phyloP scores from a whole-genome alignment of 495 filamentous ascomycete genomes.

The Staphylotrichum tortipilum region DNA sequence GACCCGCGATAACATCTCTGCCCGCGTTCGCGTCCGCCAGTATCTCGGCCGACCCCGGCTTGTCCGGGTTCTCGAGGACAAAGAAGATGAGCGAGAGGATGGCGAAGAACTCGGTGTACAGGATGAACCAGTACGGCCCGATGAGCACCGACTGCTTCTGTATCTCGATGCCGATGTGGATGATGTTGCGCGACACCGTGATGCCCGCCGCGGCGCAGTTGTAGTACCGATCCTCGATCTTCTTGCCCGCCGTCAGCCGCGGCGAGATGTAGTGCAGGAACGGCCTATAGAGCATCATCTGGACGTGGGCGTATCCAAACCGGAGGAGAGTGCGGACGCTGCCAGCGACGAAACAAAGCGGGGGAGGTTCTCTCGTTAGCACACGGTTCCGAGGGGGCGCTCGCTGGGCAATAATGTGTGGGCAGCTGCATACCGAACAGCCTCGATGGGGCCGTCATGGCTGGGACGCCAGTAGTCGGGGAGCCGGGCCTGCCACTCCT shows the following conservation, averaged over 20 bases:
- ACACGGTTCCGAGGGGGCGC: no score
- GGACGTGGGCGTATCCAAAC: slow-evolving; percentile 81
- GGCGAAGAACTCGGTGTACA: slow-evolving; percentile 93
- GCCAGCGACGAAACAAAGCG: no score
- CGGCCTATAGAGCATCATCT: slow-evolving; percentile 91
- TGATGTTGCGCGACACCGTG: slow-evolving; percentile 84
- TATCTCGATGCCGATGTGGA: slow-evolving; percentile 87
- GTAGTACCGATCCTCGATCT: slow-evolving; percentile 78
- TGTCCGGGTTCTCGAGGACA: slow-evolving; percentile 81
- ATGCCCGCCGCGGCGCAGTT: slow-evolving; percentile 90
- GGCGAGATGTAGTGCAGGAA: slow-evolving; percentile 91
- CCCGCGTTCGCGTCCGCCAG: slow-evolving; percentile 78
- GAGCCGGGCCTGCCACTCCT: slow-evolving; percentile 73
- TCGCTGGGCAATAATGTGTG: neutral
- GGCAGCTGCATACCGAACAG: slow-evolving; percentile 53
- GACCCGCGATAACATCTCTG: slow-evolving; percentile 63
- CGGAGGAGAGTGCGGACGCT: slow-evolving; percentile 82
- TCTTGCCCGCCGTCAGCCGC: slow-evolving; percentile 51
- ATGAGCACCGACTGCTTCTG: slow-evolving; percentile 72
- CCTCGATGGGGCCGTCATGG: slow-evolving; percentile 59
- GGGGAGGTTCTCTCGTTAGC: no score
- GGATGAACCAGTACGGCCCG: slow-evolving; percentile 92
- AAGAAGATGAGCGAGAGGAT: slow-evolving; percentile 86
- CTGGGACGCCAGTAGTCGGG: slow-evolving; percentile 67
- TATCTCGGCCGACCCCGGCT: slow-evolving; percentile 63